These are phyloP conservation scores for Cucurbita maxima DNA, from an alignment of 306 rosid genomes.

Conservation along the genomic window DNA sequence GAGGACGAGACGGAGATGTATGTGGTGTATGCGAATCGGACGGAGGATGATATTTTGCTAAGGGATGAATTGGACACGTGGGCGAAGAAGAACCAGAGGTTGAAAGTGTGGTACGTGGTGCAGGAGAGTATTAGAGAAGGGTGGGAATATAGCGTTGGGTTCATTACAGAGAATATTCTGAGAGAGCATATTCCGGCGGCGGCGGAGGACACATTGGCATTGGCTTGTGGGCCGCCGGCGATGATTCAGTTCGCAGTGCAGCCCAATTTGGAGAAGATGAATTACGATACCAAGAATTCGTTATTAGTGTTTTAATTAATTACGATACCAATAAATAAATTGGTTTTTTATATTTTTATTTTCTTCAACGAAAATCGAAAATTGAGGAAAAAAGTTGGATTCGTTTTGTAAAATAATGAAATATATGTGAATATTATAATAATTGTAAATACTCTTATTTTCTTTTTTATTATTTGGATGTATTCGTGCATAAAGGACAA, in stretches of 20 bases:
- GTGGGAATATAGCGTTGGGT: conserved; percentile 64
- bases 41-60: conserved; percentile 60
- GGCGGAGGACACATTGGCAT: conserved; percentile 39
- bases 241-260: conserved; percentile 67
- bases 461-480: not conserved
- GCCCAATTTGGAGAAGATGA: conserved; percentile 61
- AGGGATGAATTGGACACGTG: conserved; percentile 57
- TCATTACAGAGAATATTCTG: conserved; percentile 40
- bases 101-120: conserved; percentile 75
- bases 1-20: conserved; percentile 65
- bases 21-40: conserved; percentile 62
- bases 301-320: conserved; percentile 38
- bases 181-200: conserved; percentile 47
- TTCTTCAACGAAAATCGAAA: not conserved
- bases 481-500: not conserved
- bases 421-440: not conserved
- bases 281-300: conserved; percentile 37
- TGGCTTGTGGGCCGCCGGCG: conserved; percentile 74
- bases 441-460: not conserved
- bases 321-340: not conserved
- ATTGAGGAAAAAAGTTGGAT: not conserved
- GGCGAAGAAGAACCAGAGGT: conserved; percentile 35
- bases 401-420: not conserved
- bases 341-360: not conserved
- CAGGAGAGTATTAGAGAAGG: conserved; percentile 29